phyloP scores from a whole-genome alignment of 2,329 filamentous ascomycete species.

The Colletotrichum sp. region DNA sequence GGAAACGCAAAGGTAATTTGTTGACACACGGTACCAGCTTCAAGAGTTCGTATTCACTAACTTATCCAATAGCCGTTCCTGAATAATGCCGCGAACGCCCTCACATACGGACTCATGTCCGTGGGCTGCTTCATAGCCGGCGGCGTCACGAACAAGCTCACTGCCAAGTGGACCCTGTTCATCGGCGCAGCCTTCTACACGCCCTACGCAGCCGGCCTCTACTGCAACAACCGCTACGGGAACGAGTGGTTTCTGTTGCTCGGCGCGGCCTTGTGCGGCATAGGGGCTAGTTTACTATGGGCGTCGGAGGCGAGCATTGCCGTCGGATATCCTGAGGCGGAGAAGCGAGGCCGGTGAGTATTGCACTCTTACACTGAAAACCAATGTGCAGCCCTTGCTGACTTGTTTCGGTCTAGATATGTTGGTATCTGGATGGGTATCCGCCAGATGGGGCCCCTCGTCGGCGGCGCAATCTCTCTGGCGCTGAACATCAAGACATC shows the following conservation, averaged over 20 bases:
- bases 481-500: slow-evolving; percentile 47
- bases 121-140: slow-evolving; percentile 15
- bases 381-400: background rate
- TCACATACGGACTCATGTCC: slow-evolving; percentile 16
- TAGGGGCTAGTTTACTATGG: slow-evolving; percentile 41
- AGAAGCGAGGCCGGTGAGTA: slow-evolving; percentile 53
- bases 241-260: slow-evolving; percentile 48
- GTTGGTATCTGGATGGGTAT: slow-evolving; percentile 17
- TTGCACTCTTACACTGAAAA: background rate
- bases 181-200: slow-evolving; percentile 47
- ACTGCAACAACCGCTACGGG: slow-evolving; percentile 47
- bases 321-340: slow-evolving; percentile 70
- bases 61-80: background rate
- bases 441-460: slow-evolving; percentile 28
- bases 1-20: slow-evolving; percentile 11
- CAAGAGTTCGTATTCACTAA: background rate
- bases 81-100: slow-evolving; percentile 10
- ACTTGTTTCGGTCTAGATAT: background rate
- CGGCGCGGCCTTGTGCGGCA: slow-evolving; percentile 43
- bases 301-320: slow-evolving; percentile 40
- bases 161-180: slow-evolving; percentile 38
- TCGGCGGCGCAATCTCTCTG: slow-evolving; percentile 56
- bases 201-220: slow-evolving; percentile 46
- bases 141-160: slow-evolving; percentile 14
- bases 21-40: background rate